Percentiles rank a stretch among this genome's conserved stretches.
These are phyloP conservation scores for Colletotrichum horii DNA, from an alignment of 2,329 filamentous ascomycete genomes.

Conservation along the genomic window DNA sequence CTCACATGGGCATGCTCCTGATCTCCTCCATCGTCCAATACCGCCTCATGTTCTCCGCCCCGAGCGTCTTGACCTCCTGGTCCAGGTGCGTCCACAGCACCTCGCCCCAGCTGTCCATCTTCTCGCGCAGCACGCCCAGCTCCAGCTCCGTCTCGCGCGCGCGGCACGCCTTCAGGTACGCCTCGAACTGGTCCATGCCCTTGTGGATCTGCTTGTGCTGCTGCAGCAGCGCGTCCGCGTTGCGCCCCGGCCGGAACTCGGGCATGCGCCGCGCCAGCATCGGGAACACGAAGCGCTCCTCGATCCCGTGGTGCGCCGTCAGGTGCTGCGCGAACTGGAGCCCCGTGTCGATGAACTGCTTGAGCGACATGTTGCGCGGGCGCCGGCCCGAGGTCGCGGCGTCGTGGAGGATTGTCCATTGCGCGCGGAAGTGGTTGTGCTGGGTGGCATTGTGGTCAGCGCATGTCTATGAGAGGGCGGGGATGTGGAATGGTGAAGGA, in stretches of 20 bases:
- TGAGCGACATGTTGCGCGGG: constrained; percentile 67
- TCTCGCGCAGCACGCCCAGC: constrained; percentile 63
- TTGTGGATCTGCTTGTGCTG: constrained; percentile 83
- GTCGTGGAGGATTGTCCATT: constrained; percentile 74
- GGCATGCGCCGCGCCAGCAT: constrained; percentile 79
- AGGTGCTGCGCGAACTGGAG: constrained; percentile 75
- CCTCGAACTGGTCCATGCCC: constrained; percentile 71
- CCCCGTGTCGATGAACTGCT: constrained; percentile 70
- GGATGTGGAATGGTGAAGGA: accelerated
- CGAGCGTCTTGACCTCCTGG: constrained; percentile 79
- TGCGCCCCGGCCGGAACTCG: constrained; percentile 62
- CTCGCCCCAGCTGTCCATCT: constrained; percentile 79
- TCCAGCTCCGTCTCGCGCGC: constrained; percentile 66
- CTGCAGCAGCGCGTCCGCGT: constrained; percentile 69
- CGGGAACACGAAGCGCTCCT: constrained; percentile 84
- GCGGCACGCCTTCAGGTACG: constrained; percentile 68
- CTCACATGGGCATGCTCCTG: constrained; percentile 69
- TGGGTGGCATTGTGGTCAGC: constrained; percentile 35
- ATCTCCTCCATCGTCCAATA: constrained; percentile 84
- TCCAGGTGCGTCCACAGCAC: constrained; percentile 86
- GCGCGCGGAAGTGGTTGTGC: constrained; percentile 78
- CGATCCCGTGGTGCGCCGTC: constrained; percentile 80
- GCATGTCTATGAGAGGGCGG: not conserved
- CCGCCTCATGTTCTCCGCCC: constrained; percentile 86
- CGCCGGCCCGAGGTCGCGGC: constrained; percentile 66